A percentile compares a stretch with the other conserved stretches of the same genome.
These are phyloP conservation scores for Strobilomyces confusus DNA, from an alignment of 768 basidiomycete genomes.

Conservation along the genomic window DNA sequence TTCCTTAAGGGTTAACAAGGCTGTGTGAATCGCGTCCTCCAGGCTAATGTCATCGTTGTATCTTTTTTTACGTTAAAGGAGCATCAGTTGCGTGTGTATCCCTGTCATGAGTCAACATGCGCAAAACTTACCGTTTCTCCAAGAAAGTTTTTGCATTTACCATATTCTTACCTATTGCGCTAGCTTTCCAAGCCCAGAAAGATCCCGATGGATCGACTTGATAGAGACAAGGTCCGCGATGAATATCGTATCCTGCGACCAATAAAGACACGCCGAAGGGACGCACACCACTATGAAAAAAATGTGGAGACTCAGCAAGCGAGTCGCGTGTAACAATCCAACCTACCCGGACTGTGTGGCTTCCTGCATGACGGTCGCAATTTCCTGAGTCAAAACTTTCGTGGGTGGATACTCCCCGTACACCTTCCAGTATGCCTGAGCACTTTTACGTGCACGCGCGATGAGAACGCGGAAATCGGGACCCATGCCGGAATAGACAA, in stretches of 20 bases:
- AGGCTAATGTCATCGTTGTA: conserved; percentile 99
- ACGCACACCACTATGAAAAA: conserved; percentile 80
- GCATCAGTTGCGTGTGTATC: conserved; percentile 13
- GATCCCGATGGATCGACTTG: conserved; percentile 99
- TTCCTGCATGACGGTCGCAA: conserved; percentile 98
- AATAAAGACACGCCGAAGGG: conserved; percentile 98
- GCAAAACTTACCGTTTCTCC: conserved; percentile 81
- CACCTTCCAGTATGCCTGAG: conserved; percentile 99
- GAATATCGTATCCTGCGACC: conserved; percentile 94
- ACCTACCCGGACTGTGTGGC: conserved; percentile 97
- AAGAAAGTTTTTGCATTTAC: conserved; percentile 99
- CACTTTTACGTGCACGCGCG: conserved; percentile 92
- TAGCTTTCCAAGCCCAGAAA: conserved; percentile 99
- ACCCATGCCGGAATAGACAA: conserved; percentile 99
- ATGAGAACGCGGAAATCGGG: conserved; percentile 97
- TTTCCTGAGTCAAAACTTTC: conserved; percentile 92
- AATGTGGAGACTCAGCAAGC: conserved; percentile 30
- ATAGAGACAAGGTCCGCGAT: conserved; percentile 94
- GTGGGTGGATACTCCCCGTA: conserved; percentile 98
- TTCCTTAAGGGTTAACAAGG: conserved; percentile 95
- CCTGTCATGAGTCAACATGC: conserved; percentile 22
- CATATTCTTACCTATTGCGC: conserved; percentile 99
- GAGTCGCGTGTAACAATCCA: conserved; percentile 18
- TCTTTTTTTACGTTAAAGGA: conserved; percentile 54
- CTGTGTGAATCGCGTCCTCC: conserved; percentile 98